Percentiles rank a stretch among this genome's conserved stretches.
phyloP scores from a whole-genome alignment of 2,329 filamentous ascomycete genomes.

The Lasiodiplodia citricola region DNA sequence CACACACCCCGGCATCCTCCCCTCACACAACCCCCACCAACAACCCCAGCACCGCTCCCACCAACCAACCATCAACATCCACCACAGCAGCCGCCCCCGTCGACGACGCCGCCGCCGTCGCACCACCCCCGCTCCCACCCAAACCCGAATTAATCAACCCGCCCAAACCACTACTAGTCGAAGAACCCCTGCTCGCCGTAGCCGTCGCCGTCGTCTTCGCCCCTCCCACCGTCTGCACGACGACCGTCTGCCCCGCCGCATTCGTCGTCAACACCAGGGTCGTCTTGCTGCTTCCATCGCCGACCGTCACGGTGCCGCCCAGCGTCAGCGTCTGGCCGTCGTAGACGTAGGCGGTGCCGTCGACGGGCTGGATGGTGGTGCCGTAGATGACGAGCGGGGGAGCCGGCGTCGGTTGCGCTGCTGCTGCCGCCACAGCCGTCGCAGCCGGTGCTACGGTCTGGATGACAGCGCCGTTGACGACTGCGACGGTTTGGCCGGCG shows the following conservation, averaged over 20 bases:
- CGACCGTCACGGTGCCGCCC: slow-evolving; percentile 2
- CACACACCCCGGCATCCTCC: neutral
- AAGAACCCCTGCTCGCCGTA: no score
- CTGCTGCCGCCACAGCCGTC: neutral
- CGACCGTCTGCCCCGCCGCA: slow-evolving; percentile 16
- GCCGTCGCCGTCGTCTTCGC: neutral
- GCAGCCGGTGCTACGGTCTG: neutral
- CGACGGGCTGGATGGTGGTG: neutral
- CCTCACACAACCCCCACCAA: slow-evolving; percentile 1
- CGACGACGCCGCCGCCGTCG: neutral
- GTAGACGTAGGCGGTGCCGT: slow-evolving; percentile 3
- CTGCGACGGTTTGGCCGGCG: neutral
- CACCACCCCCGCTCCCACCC: neutral
- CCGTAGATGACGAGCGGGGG: slow-evolving; percentile 1
- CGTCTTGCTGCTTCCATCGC: neutral
- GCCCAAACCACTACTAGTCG: neutral
- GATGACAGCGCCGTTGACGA: neutral
- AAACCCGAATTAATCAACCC: slow-evolving; percentile 9
- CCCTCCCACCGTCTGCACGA: neutral
- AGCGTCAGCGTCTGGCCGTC: slow-evolving; percentile 2
- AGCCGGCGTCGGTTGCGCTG: neutral
- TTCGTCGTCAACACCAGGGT: slow-evolving; percentile 20
- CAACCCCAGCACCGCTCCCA: neutral
- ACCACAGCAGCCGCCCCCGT: neutral
- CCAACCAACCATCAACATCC: neutral